A percentile compares a stretch with the other conserved stretches of the same genome.
These are phyloP conservation scores for Noccaea bulbosa DNA, from an alignment of 345 rosid species.

Conservation along the genomic window DNA sequence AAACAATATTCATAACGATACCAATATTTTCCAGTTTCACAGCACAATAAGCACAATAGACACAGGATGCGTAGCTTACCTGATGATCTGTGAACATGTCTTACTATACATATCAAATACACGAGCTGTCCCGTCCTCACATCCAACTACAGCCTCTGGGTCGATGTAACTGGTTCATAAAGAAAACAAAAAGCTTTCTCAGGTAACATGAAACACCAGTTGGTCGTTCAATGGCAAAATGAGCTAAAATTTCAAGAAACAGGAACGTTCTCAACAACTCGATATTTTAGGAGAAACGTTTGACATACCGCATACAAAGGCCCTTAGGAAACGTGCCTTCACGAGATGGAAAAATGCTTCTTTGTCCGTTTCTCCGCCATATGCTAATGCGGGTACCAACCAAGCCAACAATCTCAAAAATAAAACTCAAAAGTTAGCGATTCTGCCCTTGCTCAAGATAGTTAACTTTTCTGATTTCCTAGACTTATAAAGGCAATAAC, in stretches of 20 bases:
- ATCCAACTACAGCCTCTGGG: conserved; percentile 94
- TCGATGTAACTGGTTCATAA: conserved; percentile 66
- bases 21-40: background rate
- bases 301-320: conserved; percentile 79
- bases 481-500: background rate
- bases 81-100: conserved; percentile 76
- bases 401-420: conserved; percentile 77
- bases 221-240: background rate
- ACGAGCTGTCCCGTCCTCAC: conserved; percentile 89
- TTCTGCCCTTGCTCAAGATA: background rate
- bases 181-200: background rate
- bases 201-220: conserved; percentile 21
- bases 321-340: conserved; percentile 77
- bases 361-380: conserved; percentile 84
- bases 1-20: background rate
- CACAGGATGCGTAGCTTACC: conserved; percentile 46
- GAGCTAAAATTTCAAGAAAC: conserved; percentile 5
- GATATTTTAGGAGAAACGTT: conserved; percentile 12
- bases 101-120: conserved; percentile 92
- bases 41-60: background rate
- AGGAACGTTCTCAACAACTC: background rate
- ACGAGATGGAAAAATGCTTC: conserved; percentile 72
- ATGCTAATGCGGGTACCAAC: conserved; percentile 76
- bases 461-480: background rate
- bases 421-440: background rate